Evolutionary conservation across 140 eudicot species (phyloP).

Genomic region (Bidens hawaiensis): DNA sequence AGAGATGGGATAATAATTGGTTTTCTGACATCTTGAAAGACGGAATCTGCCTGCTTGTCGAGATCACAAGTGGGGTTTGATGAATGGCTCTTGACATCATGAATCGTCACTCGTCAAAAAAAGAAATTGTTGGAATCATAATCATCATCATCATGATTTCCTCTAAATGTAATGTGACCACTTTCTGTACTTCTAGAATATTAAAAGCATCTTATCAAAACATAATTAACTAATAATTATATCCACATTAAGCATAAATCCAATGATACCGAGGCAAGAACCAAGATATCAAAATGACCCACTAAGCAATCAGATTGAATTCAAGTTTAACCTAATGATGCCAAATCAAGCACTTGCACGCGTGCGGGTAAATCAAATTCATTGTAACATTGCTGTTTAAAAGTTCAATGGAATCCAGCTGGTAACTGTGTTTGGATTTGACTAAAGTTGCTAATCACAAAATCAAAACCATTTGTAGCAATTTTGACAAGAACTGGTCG

Average conservation of each 20-base stretch:
- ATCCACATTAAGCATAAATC: background rate
- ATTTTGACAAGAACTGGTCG: background rate
- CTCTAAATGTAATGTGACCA: background rate
- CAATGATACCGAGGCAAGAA: slow-evolving; percentile 1
- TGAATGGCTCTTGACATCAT: slow-evolving; percentile 25
- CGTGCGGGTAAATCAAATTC: background rate
- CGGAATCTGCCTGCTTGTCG: background rate
- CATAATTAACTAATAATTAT: slow-evolving; percentile 1
- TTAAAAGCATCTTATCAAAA: background rate
- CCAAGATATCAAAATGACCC: background rate
- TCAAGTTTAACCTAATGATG: slow-evolving; percentile 1
- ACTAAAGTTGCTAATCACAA: slow-evolving; percentile 9
- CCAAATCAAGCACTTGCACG: slow-evolving; percentile 1
- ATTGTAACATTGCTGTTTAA: background rate
- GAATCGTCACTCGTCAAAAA: slow-evolving; percentile 11
- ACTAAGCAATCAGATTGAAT: background rate
- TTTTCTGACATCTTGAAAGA: slow-evolving; percentile 1
- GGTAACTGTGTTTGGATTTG: background rate
- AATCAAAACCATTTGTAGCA: slow-evolving; percentile 1
- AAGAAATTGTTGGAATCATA: background rate
- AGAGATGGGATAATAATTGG: background rate
- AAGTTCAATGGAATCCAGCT: background rate
- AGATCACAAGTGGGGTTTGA: slow-evolving; percentile 17
- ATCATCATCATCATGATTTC: background rate
- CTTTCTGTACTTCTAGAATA: background rate